A percentile compares a stretch with the other conserved stretches of the same genome.
Conservation (phyloP, 768 basidiomycete genomes). For the Mycena capillaripes region DNA sequence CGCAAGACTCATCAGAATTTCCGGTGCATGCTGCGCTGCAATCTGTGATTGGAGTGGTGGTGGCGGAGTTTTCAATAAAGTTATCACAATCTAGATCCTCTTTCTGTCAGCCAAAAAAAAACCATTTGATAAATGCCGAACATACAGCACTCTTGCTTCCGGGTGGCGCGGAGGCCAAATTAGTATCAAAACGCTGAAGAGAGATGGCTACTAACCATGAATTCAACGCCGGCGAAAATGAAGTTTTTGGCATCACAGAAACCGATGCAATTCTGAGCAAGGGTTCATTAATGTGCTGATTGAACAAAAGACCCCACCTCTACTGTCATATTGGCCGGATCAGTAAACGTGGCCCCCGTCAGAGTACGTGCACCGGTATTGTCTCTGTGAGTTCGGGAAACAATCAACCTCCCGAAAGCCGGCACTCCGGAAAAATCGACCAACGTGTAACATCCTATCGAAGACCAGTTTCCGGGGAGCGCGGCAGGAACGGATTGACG, state of each 20-base stretch:
- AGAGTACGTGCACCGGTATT: slow-evolving; percentile 72
- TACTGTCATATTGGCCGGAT: slow-evolving; percentile 72
- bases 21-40: slow-evolving; percentile 77
- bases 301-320: slow-evolving; percentile 39
- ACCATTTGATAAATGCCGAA: slow-evolving; percentile 9
- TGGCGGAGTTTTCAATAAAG: slow-evolving; percentile 59
- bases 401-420: neutral
- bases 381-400: slow-evolving; percentile 57
- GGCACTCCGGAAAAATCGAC: slow-evolving; percentile 18
- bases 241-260: slow-evolving; percentile 64
- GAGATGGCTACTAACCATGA: slow-evolving; percentile 43
- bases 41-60: slow-evolving; percentile 61
- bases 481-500: slow-evolving; percentile 57
- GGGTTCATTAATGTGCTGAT: no score
- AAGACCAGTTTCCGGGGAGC: slow-evolving; percentile 70
- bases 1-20: slow-evolving; percentile 69
- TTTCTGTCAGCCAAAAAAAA: slow-evolving; percentile 3
- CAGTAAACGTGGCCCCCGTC: slow-evolving; percentile 58
- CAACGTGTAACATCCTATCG: slow-evolving; percentile 75
- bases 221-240: slow-evolving; percentile 81
- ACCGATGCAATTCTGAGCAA: slow-evolving; percentile 51
- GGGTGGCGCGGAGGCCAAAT: slow-evolving; percentile 17
- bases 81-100: slow-evolving; percentile 73
- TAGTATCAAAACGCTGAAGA: slow-evolving; percentile 7
- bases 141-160: slow-evolving; percentile 68